These are phyloP conservation scores for Taphrina sp. DNA, from an alignment of 1,139 yeast species.

Conservation along the genomic window DNA sequence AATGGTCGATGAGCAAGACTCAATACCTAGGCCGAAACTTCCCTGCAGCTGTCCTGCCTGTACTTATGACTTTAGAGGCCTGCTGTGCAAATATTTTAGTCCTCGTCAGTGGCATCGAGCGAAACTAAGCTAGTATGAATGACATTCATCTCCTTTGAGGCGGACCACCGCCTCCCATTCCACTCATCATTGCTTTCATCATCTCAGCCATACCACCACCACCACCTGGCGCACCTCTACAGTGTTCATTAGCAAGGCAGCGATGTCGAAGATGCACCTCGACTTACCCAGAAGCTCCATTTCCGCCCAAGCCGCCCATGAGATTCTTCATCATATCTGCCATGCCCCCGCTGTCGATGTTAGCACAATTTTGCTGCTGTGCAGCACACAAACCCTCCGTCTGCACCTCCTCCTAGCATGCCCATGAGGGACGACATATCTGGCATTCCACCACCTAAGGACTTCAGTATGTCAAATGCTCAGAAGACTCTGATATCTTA, in stretches of 20 bases:
- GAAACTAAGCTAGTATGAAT: too few species aligned
- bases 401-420: slow-evolving; percentile 23
- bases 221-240: background rate
- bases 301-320: slow-evolving; percentile 16
- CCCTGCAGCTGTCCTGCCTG: too few species aligned
- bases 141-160: too few species aligned
- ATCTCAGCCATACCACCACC: slow-evolving; percentile 26
- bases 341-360: slow-evolving; percentile 1
- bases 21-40: too few species aligned
- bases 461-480: too few species aligned
- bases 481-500: background rate
- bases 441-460: slow-evolving; percentile 31
- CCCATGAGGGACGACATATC: slow-evolving; percentile 32
- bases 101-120: too few species aligned
- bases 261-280: too few species aligned
- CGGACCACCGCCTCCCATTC: slow-evolving; percentile 20
- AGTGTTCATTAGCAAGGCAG: too few species aligned
- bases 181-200: slow-evolving; percentile 27
- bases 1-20: too few species aligned
- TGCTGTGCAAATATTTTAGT: too few species aligned
- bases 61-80: too few species aligned
- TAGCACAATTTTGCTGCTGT: background rate
- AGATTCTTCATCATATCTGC: slow-evolving; percentile 24
- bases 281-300: slow-evolving; percentile 11
- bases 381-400: background rate